Evolutionary conservation across 2,329 filamentous ascomycete species (phyloP).

Genomic region (Hymenoscyphus salicellus): DNA sequence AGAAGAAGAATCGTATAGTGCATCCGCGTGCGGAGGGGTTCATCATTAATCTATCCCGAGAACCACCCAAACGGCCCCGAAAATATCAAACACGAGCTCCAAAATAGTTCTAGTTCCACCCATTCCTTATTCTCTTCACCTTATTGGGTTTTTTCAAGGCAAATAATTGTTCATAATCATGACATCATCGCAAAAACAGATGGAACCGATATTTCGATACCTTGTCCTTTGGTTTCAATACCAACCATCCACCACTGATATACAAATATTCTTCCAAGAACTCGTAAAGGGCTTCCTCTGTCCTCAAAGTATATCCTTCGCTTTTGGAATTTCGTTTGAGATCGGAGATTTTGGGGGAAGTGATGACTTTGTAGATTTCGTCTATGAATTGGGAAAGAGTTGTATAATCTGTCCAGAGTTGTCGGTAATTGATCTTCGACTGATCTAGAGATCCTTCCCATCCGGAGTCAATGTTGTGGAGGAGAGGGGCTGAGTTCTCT

Average conservation of each 20-base stretch:
- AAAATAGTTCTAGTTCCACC: not conserved
- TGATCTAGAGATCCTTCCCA: not conserved
- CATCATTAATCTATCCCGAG: too few species aligned
- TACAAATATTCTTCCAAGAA: not conserved
- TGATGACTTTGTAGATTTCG: not conserved
- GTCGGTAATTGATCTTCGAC: not conserved
- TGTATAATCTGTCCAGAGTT: not conserved
- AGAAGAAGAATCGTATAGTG: too few species aligned
- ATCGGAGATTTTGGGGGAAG: not conserved
- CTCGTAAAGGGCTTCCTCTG: slow-evolving; percentile 1
- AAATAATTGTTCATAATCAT: not conserved
- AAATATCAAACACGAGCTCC: too few species aligned
- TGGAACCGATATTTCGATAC: slow-evolving; percentile 4
- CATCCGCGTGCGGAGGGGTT: too few species aligned
- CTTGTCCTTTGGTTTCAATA: not conserved
- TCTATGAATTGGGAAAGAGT: not conserved
- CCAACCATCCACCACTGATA: not conserved
- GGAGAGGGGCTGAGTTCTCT: not conserved
- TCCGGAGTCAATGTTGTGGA: not conserved
- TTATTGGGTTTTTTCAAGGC: not conserved
- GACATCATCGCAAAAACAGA: slow-evolving; percentile 9
- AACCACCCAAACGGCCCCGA: too few species aligned
- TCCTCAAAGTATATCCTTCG: not conserved
- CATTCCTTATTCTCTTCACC: not conserved
- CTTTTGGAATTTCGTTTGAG: not conserved